phyloP scores from a whole-genome alignment of 1,284 basidiomycete genomes.

The Papiliotrema laurentii region DNA sequence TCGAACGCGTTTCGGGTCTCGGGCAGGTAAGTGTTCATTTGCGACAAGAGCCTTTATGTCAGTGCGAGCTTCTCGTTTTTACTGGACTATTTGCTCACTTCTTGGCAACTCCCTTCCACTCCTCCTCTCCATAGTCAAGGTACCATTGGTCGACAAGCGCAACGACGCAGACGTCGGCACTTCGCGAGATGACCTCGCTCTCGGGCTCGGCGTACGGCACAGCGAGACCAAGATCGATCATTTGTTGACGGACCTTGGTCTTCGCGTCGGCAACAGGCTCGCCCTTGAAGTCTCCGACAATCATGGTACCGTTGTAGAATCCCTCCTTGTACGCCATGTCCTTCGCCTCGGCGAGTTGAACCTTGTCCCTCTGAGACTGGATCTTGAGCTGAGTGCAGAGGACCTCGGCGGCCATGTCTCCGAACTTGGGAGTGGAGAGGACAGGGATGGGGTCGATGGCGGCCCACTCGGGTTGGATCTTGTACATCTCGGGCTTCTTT shows the following conservation, averaged over 20 bases:
- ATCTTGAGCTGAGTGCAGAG: slow-evolving; percentile 90
- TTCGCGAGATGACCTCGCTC: slow-evolving; percentile 81
- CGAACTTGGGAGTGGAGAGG: slow-evolving; percentile 82
- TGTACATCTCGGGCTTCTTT: slow-evolving; percentile 97
- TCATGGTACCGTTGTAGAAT: slow-evolving; percentile 90
- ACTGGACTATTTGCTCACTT: slow-evolving; percentile 55
- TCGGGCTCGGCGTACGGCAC: slow-evolving; percentile 96
- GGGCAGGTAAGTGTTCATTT: slow-evolving; percentile 82
- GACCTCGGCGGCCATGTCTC: slow-evolving; percentile 83
- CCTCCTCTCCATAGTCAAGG: slow-evolving; percentile 89
- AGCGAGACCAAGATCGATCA: slow-evolving; percentile 75
- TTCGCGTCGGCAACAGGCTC: slow-evolving; percentile 86
- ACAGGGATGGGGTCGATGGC: slow-evolving; percentile 83
- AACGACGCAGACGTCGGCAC: slow-evolving; percentile 93
- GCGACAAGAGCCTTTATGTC: slow-evolving; percentile 62
- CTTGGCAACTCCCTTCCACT: slow-evolving; percentile 82
- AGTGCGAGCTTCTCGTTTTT: neutral
- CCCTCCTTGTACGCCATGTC: slow-evolving; percentile 98
- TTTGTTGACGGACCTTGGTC: slow-evolving; percentile 73
- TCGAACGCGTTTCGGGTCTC: slow-evolving; percentile 93
- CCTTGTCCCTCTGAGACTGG: slow-evolving; percentile 88
- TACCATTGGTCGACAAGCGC: slow-evolving; percentile 99
- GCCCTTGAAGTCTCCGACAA: slow-evolving; percentile 84
- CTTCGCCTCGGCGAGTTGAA: slow-evolving; percentile 92
- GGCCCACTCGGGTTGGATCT: slow-evolving; percentile 87